These are phyloP conservation scores for Chionographis japonica DNA, from an alignment of 106 monocot genomes.

Conservation along the genomic window DNA sequence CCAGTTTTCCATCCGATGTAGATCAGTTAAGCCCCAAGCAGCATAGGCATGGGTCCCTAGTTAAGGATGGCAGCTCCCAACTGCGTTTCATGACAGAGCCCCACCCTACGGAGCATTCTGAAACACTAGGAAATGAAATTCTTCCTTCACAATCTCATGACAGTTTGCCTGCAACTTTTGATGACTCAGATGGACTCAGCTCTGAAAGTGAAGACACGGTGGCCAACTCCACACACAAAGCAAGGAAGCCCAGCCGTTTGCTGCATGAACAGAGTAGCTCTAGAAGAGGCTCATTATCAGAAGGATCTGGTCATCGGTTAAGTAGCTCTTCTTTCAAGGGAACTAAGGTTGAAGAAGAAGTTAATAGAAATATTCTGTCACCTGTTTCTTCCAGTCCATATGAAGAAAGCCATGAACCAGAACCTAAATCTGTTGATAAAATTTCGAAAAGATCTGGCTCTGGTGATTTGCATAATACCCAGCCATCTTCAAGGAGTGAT, in stretches of 20 bases:
- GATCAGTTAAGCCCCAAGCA: constrained; percentile 12
- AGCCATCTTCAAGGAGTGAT: not conserved
- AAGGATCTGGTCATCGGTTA: not conserved
- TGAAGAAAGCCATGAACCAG: not conserved
- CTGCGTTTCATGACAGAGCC: constrained; percentile 11
- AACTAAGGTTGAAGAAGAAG: constrained; percentile 10
- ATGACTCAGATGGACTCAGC: constrained; percentile 37
- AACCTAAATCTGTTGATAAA: constrained; percentile 5
- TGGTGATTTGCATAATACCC: not conserved
- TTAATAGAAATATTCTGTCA: constrained; percentile 3
- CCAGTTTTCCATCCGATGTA: not conserved
- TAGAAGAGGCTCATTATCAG: constrained; percentile 7
- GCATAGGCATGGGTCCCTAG: constrained; percentile 3
- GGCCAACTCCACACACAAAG: constrained; percentile 1
- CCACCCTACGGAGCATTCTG: not conserved
- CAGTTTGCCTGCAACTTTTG: constrained; percentile 31
- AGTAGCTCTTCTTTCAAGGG: not conserved
- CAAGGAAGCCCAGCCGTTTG: constrained; percentile 5
- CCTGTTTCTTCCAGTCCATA: not conserved
- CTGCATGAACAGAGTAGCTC: constrained; percentile 2
- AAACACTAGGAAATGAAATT: not conserved
- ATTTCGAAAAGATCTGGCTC: constrained; percentile 1
- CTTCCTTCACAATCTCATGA: constrained; percentile 20
- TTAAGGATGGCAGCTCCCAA: constrained; percentile 3
- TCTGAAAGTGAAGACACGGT: constrained; percentile 35